Evolutionary conservation across 495 filamentous ascomycete species (phyloP).

Genomic region (Chaetomium cochliodes): DNA sequence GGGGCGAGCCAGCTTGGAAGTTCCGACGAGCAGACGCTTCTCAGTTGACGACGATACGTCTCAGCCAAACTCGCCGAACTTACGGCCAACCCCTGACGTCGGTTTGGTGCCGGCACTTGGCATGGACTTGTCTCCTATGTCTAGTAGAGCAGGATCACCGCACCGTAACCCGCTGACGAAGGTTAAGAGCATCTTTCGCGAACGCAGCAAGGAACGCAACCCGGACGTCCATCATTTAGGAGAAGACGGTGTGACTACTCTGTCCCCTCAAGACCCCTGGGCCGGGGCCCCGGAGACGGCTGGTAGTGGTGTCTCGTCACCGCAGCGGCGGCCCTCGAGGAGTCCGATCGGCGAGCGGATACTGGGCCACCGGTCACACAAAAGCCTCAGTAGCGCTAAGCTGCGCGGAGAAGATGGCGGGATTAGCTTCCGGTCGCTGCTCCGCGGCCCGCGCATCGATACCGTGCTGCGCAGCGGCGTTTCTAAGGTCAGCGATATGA

Average conservation of each 20-base stretch:
- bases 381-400: conserved; percentile 40
- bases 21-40: conserved; percentile 36
- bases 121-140: conserved; percentile 45
- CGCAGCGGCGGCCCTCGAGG: conserved; percentile 37
- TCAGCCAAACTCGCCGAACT: conserved; percentile 41
- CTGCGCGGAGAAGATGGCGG: conserved; percentile 44
- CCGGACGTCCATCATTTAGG: conserved; percentile 26
- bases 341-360: conserved; percentile 39
- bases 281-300: conserved; percentile 30
- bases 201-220: conserved; percentile 44
- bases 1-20: conserved; percentile 45
- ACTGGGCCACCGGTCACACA: conserved; percentile 39
- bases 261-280: conserved; percentile 24
- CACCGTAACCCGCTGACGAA: conserved; percentile 45
- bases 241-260: conserved; percentile 26
- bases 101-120: conserved; percentile 41
- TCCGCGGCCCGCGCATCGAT: conserved; percentile 49
- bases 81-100: conserved; percentile 34
- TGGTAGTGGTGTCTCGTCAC: conserved; percentile 30
- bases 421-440: conserved; percentile 43
- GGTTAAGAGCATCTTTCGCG: conserved; percentile 50
- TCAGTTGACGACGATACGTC: conserved; percentile 47
- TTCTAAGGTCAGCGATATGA: conserved; percentile 50
- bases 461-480: conserved; percentile 49
- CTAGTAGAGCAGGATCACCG: conserved; percentile 45